These are phyloP conservation scores for Penicillium malachiteum DNA, from an alignment of 495 filamentous ascomycete species.

Conservation along the genomic window DNA sequence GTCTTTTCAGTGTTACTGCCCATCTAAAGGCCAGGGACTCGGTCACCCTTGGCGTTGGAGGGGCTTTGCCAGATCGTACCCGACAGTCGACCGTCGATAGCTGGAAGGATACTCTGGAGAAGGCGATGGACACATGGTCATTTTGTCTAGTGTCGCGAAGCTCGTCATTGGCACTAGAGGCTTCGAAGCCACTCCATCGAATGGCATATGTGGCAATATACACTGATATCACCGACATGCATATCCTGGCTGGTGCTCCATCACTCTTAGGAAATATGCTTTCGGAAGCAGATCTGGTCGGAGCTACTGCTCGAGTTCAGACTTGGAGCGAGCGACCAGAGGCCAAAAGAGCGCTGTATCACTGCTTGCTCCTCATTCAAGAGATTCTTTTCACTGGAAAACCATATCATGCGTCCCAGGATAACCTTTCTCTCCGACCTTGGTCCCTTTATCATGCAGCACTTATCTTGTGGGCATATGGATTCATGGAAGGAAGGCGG, in stretches of 20 bases:
- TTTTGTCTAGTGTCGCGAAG: not conserved
- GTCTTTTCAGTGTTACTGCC: not conserved
- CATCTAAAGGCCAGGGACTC: not conserved
- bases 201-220: conserved; percentile 3
- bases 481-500: not conserved
- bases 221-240: conserved; percentile 1
- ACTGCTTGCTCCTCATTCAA: not conserved
- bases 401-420: not conserved
- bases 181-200: not conserved
- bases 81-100: not conserved
- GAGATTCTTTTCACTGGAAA: not conserved
- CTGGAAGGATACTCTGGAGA: conserved; percentile 2
- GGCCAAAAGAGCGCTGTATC: not conserved
- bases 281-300: not conserved
- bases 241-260: not conserved
- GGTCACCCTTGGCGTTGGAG: not conserved
- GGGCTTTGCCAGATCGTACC: not conserved
- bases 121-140: conserved; percentile 1
- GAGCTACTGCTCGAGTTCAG: not conserved
- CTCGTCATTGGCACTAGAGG: not conserved
- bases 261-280: not conserved
- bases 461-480: not conserved
- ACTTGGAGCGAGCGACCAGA: not conserved
- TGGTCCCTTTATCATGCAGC: conserved; percentile 1
- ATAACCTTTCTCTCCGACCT: not conserved